A percentile compares a stretch with the other conserved stretches of the same genome.
Evolutionary conservation across 2,329 filamentous ascomycete species (phyloP).

Genomic region (Penicillium hordei): DNA sequence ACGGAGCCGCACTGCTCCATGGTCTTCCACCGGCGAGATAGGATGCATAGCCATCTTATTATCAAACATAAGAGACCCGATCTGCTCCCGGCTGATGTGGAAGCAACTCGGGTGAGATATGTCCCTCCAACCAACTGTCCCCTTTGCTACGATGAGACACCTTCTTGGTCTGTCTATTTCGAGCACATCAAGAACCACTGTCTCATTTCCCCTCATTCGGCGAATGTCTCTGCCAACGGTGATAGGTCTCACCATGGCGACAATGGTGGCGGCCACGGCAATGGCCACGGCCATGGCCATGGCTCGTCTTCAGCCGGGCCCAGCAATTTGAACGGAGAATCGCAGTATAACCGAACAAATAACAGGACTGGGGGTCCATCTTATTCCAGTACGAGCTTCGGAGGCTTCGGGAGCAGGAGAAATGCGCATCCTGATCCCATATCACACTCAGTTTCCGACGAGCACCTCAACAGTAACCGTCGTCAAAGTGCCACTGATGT

Average conservation of each 20-base stretch:
- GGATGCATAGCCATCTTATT: background rate
- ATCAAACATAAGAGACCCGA: background rate
- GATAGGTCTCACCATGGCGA: background rate
- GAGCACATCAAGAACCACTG: background rate
- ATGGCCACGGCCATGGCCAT: background rate
- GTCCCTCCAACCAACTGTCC: background rate
- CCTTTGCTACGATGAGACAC: background rate
- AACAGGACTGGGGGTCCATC: too few species aligned
- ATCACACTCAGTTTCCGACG: background rate
- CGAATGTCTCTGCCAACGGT: background rate
- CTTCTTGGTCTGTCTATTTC: background rate
- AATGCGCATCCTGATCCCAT: background rate
- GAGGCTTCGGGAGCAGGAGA: too few species aligned
- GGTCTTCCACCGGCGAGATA: background rate
- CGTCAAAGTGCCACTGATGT: background rate
- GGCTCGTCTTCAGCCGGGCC: background rate
- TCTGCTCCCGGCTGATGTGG: background rate
- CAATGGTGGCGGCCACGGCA: background rate
- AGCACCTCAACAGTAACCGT: background rate
- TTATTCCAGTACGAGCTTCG: too few species aligned
- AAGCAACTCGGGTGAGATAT: background rate
- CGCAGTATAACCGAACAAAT: background rate
- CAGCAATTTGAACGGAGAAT: background rate
- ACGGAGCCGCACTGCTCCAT: fast-evolving
- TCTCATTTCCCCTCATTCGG: background rate